phyloP scores from a whole-genome alignment of 2,329 filamentous ascomycete genomes.

The Talaromyces sp. region DNA sequence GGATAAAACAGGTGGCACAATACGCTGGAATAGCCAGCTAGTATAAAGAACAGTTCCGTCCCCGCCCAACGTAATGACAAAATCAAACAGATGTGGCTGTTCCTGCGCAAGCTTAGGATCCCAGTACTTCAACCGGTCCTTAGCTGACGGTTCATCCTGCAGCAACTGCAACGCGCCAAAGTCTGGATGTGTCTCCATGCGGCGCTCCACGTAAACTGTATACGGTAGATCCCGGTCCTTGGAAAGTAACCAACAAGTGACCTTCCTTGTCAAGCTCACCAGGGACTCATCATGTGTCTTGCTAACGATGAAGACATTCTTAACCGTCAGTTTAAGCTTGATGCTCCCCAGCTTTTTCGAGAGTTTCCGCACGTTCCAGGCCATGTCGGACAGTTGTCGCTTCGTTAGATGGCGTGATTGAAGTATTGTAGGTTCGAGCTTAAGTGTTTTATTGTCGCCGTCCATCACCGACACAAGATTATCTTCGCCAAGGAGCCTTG shows the following conservation, averaged over 20 bases:
- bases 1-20: conserved; percentile 89
- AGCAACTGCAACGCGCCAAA: conserved; percentile 75
- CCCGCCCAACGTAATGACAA: conserved; percentile 86
- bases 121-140: conserved; percentile 76
- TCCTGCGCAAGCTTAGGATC: conserved; percentile 74
- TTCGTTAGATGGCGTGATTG: conserved; percentile 84
- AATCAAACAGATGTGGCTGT: conserved; percentile 86
- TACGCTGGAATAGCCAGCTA: conserved; percentile 93
- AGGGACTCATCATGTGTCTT: conserved; percentile 87
- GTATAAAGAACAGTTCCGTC: conserved; percentile 97
- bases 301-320: conserved; percentile 82
- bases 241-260: conserved; percentile 79
- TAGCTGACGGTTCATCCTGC: conserved; percentile 59
- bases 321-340: conserved; percentile 77
- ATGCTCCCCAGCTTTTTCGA: conserved; percentile 84
- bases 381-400: conserved; percentile 94
- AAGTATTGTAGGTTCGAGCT: conserved; percentile 45
- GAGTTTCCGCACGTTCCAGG: conserved; percentile 88
- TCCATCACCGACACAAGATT: conserved; percentile 30
- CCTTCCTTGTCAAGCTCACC: conserved; percentile 73
- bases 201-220: conserved; percentile 79
- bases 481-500: conserved; percentile 24
- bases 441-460: conserved; percentile 22
- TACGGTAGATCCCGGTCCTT: conserved; percentile 69
- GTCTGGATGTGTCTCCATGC: conserved; percentile 67